phyloP scores from a whole-genome alignment of 2,329 filamentous ascomycete genomes.

The Elsinoe arachidis region DNA sequence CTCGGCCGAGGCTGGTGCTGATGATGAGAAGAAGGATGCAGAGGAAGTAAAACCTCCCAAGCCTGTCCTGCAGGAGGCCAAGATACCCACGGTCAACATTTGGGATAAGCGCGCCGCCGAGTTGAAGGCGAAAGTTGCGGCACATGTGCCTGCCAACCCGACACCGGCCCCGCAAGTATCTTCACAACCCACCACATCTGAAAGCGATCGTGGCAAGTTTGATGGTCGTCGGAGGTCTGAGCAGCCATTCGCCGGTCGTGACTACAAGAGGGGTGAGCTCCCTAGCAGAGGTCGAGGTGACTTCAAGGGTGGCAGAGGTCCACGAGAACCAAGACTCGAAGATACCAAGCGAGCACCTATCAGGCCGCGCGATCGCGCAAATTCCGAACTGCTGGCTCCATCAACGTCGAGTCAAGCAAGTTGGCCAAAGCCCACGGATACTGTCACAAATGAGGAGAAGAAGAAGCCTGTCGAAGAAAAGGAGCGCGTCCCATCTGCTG shows the following conservation, averaged over 20 bases:
- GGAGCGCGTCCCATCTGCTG: slow-evolving; percentile 45
- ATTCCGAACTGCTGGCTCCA: slow-evolving; percentile 36
- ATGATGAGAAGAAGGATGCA: slow-evolving; percentile 43
- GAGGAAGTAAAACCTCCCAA: slow-evolving; percentile 47
- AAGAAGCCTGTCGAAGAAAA: slow-evolving; percentile 58
- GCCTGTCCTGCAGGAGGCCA: slow-evolving; percentile 68
- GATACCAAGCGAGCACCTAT: slow-evolving; percentile 10
- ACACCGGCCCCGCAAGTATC: neutral
- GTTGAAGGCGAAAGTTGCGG: slow-evolving; percentile 44
- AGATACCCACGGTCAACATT: slow-evolving; percentile 73
- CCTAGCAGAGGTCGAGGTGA: neutral
- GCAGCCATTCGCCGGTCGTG: slow-evolving; percentile 1
- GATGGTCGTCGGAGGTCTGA: slow-evolving; percentile 6
- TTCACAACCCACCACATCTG: slow-evolving; percentile 6
- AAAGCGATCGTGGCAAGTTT: slow-evolving; percentile 8
- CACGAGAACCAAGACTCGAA: neutral
- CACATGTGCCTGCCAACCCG: neutral
- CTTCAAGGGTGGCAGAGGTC: slow-evolving; percentile 6
- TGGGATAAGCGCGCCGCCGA: slow-evolving; percentile 75
- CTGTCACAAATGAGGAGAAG: slow-evolving; percentile 65
- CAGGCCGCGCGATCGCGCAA: slow-evolving; percentile 10
- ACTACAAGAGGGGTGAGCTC: slow-evolving; percentile 8
- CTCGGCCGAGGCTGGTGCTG: slow-evolving; percentile 32
- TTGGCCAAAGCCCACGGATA: slow-evolving; percentile 86
- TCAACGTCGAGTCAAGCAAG: slow-evolving; percentile 66